phyloP scores from a whole-genome alignment of 192 early-diverging fungal species.

The Linnemannia exigua region DNA sequence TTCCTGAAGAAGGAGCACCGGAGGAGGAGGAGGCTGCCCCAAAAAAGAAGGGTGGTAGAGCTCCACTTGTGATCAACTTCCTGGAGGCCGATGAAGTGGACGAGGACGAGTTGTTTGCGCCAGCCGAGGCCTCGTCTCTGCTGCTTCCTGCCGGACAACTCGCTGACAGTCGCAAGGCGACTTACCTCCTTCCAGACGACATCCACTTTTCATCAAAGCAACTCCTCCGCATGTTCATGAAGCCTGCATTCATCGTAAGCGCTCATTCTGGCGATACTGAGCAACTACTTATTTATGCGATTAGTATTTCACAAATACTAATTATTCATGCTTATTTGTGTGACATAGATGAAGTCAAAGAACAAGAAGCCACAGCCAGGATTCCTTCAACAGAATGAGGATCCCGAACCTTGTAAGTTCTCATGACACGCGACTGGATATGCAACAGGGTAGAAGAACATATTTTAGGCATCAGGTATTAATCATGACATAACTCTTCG shows the following conservation, averaged over 20 bases:
- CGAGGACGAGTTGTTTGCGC: conserved; percentile 80
- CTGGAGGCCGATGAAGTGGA: conserved; percentile 69
- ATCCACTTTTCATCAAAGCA: conserved; percentile 74
- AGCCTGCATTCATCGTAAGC: conserved; percentile 63
- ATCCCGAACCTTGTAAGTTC: conserved; percentile 33
- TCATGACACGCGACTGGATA: background rate
- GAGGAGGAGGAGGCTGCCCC: conserved; percentile 46
- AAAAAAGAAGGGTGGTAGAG: conserved; percentile 65
- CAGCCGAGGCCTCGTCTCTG: conserved; percentile 56
- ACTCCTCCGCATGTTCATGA: conserved; percentile 65
- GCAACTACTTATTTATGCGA: background rate
- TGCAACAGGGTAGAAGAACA: too few relatives aligned
- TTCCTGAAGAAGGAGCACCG: conserved; percentile 21
- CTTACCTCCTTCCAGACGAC: conserved; percentile 88
- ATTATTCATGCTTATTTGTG: background rate
- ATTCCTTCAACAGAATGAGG: conserved; percentile 17
- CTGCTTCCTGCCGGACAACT: conserved; percentile 70
- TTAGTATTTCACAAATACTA: background rate
- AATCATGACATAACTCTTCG: background rate
- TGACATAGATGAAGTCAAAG: conserved; percentile 46
- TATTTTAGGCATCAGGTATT: background rate
- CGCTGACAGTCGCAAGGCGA: conserved; percentile 59
- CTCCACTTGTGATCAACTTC: conserved; percentile 72
- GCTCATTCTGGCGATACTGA: background rate
- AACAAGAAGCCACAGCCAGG: conserved; percentile 22